Conservation (phyloP, 2,329 filamentous ascomycete genomes). For the Botrytis squamosa region DNA sequence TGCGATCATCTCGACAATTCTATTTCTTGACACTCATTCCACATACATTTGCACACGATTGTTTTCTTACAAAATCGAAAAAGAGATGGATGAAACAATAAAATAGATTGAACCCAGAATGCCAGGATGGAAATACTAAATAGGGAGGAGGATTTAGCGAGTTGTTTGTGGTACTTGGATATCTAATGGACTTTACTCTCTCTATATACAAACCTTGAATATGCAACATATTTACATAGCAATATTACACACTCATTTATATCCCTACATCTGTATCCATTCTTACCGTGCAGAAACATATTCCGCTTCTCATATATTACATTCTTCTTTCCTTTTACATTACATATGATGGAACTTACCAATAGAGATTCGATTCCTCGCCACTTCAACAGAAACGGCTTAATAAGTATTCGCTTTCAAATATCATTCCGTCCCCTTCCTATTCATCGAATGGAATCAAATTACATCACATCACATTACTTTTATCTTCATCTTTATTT, state of each 20-base stretch:
- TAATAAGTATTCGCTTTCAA: neutral
- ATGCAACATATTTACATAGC: neutral
- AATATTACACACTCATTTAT: constrained; percentile 9
- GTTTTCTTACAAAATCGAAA: neutral
- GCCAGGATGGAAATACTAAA: neutral
- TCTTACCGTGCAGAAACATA: no score
- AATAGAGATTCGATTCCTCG: neutral
- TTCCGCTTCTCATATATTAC: neutral
- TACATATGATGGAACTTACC: neutral
- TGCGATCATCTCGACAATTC: neutral
- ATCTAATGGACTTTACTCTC: neutral
- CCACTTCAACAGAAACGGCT: neutral
- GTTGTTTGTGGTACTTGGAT: neutral
- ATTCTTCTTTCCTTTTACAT: neutral
- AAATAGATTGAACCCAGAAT: neutral
- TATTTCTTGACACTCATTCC: neutral
- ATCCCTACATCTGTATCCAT: neutral
- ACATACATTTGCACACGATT: neutral
- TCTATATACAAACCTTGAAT: neutral
- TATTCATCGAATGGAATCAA: no score
- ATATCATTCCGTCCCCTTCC: neutral
- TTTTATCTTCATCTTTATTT: neutral
- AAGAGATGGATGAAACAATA: neutral
- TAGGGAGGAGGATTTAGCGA: neutral
- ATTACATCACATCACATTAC: neutral